A percentile compares a stretch with the other conserved stretches of the same genome.
phyloP scores from a whole-genome alignment of 23 red algal genomes.

The Gracilaria domingensis region DNA sequence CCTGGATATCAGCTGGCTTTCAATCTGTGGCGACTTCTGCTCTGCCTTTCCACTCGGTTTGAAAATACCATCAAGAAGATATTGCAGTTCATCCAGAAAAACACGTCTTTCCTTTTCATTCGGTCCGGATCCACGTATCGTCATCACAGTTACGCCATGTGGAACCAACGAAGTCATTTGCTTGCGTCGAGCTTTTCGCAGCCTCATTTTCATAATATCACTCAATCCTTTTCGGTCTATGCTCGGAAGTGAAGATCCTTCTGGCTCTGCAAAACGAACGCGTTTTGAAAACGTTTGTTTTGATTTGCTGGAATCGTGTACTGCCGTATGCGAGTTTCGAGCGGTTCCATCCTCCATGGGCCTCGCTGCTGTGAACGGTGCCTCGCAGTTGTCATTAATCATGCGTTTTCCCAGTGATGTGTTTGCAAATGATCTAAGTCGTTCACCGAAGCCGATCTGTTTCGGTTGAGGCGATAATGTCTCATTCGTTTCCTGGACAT shows the following conservation, averaged over 20 bases:
- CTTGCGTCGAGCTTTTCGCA: not conserved
- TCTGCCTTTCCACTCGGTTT: constrained; percentile 23
- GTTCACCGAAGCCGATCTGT: not conserved
- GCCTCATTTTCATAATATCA: constrained; percentile 15
- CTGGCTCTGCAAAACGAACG: constrained; percentile 36
- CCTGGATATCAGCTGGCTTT: constrained; percentile 36
- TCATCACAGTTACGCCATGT: not conserved
- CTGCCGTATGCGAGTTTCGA: not conserved
- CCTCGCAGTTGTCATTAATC: not conserved
- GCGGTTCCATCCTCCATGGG: not conserved
- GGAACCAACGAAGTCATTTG: not conserved
- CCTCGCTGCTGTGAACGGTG: not conserved
- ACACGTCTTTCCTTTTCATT: constrained; percentile 52
- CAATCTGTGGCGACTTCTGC: constrained; percentile 18
- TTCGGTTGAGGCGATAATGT: not conserved
- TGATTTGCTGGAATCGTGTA: not conserved
- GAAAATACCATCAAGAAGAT: constrained; percentile 72
- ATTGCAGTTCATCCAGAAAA: constrained; percentile 65
- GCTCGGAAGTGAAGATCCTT: not conserved
- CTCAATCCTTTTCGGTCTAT: not conserved
- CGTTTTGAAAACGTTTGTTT: constrained; percentile 48
- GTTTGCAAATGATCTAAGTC: not conserved
- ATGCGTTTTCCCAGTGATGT: not conserved
- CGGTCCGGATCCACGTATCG: not conserved
- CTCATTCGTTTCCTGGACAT: not conserved